Base-by-base conservation (phyloP, 1,284 basidiomycete genomes). In the Macrocybe sp. region DNA sequence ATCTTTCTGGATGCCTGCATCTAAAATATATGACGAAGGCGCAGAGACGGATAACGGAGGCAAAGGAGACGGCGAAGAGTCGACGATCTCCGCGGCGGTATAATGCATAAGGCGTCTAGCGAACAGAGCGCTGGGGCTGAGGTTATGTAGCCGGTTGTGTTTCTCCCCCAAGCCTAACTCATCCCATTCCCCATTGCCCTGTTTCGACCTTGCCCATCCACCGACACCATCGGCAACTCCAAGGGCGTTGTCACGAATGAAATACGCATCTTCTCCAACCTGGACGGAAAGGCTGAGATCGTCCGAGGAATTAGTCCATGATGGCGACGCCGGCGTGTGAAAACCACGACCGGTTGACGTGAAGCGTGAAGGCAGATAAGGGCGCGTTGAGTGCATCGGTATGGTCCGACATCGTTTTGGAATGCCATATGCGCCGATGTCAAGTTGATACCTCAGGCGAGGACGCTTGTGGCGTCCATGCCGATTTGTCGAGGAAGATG, bases 191-290 rank as follows among this genome's bases (percentile, higher is more conserved):
- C 31, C 36, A 0, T 16, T 22, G 4, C 42, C 22, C 8, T 38
- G 22, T 7, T 35, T 14, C 10, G 35, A 43, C 12, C 51, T 44
- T n/a, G 83, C 76, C 90, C 91, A 94, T 2, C 92, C 92, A 1
- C 92, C 92, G 0, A 94, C 92, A 31, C 91, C 91, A 60, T 94
- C 91, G 7, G 91, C 90, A 2, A 94, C 86, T 11, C 91, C 92
- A 67, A 94, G 82, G 5, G 89, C 87, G 57, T 92, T 89, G 51
- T 80, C 78, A 7, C 83, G 72, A 3, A 94, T 70, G 55, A 95
- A 94, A 62, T 93, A 95, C 7, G 88, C 85, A 59, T 92, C 89
- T 60, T 93, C 89, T 45, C 89, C 90, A 6, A 92, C 84, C 59
- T 89, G 85, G 0, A 89, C 84, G 0, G 87, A 78, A 7, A 73